These are phyloP conservation scores for Houttuynia cordata DNA, from an alignment of 164 flowering plant genomes.

Conservation along the genomic window DNA sequence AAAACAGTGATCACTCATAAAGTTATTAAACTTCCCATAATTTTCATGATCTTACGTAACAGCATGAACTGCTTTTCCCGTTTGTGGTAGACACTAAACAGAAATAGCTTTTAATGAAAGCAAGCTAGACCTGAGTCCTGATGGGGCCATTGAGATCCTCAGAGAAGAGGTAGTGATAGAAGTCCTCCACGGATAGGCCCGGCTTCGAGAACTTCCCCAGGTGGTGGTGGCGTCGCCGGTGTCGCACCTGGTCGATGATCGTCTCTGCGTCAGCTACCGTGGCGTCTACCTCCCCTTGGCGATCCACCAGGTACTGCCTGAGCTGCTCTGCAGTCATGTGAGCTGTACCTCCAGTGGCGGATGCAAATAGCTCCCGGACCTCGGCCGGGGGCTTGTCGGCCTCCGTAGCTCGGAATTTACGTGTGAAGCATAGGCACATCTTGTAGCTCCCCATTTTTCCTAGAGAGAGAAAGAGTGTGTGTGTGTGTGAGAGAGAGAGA, in stretches of 20 bases:
- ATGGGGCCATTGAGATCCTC: conserved; percentile 68
- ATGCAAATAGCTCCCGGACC: conserved; percentile 35
- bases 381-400: conserved; percentile 47
- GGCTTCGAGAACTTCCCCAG: conserved; percentile 15
- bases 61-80: background rate
- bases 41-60: too few species aligned
- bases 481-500: background rate
- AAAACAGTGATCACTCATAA: too few species aligned
- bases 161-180: conserved; percentile 44
- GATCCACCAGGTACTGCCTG: conserved; percentile 38
- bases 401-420: conserved; percentile 59
- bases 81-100: background rate
- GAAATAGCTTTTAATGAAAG: background rate
- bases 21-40: too few species aligned
- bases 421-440: conserved; percentile 55
- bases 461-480: background rate
- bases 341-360: conserved; percentile 23
- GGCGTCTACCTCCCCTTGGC: conserved; percentile 35
- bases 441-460: conserved; percentile 42
- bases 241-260: conserved; percentile 28
- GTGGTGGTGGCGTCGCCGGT: conserved; percentile 22
- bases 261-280: conserved; percentile 29
- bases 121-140: conserved; percentile 27
- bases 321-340: conserved; percentile 57
- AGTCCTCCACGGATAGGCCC: conserved; percentile 48